phyloP scores from a whole-genome alignment of 192 early-diverging fungal genomes.

The Rhizophagus sp. region DNA sequence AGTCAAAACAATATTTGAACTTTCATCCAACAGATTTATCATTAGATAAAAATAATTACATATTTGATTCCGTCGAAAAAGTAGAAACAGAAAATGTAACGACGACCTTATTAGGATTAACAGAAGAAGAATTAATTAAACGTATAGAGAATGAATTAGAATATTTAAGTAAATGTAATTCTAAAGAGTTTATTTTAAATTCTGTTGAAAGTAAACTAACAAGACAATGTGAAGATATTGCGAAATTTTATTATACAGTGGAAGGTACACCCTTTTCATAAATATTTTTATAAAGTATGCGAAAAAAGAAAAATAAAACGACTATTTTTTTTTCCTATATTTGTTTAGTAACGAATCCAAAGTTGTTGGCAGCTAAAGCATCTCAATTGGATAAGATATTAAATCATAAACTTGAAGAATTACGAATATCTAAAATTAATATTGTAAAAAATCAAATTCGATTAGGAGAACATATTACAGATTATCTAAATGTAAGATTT shows the following conservation, averaged over 20 bases:
- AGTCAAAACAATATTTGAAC: conserved; percentile 21
- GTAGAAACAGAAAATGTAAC: not conserved
- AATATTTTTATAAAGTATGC: too few species aligned
- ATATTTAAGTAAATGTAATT: not conserved
- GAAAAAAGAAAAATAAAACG: too few species aligned
- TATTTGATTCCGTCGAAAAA: not conserved
- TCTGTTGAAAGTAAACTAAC: conserved; percentile 7
- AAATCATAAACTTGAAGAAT: not conserved
- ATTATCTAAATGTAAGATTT: conserved; percentile 4
- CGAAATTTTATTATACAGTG: conserved; percentile 8
- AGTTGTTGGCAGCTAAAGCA: not conserved
- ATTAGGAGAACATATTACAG: not conserved
- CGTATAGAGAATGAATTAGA: not conserved
- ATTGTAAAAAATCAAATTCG: not conserved
- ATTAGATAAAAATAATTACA: not conserved
- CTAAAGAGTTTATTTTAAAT: not conserved
- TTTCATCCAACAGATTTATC: conserved; percentile 4
- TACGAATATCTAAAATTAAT: conserved; percentile 6
- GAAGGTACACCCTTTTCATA: conserved; percentile 2
- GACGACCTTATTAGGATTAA: conserved; percentile 16
- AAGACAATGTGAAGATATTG: conserved; percentile 14
- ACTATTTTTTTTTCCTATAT: too few species aligned
- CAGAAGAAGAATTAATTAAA: conserved; percentile 7
- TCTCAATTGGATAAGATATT: conserved; percentile 12
- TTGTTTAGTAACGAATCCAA: not conserved